A percentile compares a stretch with the other conserved stretches of the same genome.
phyloP scores from a whole-genome alignment of 106 monocot genomes.

The Platanthera zijinensis region DNA sequence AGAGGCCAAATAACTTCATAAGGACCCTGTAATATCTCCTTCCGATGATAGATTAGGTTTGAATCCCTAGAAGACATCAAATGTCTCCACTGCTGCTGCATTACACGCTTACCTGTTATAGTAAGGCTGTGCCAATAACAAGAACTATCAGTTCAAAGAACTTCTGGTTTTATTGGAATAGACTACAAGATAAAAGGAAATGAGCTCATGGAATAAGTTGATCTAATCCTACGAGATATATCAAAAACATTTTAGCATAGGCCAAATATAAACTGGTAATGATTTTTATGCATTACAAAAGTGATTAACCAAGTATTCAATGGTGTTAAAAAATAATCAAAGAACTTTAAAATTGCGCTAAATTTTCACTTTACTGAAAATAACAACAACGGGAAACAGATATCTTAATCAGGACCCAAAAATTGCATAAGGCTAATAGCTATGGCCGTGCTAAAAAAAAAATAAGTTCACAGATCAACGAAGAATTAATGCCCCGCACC shows the following conservation, averaged over 20 bases:
- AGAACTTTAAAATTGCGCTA: neutral
- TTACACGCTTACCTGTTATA: slow-evolving; percentile 31
- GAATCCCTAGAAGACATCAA: slow-evolving; percentile 4
- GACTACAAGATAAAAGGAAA: neutral
- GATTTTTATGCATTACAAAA: neutral
- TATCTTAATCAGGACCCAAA: neutral
- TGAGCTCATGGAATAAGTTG: neutral
- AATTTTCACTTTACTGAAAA: neutral
- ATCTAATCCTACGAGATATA: neutral
- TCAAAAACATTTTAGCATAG: neutral
- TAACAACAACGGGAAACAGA: neutral
- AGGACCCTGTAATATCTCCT: slow-evolving; percentile 52
- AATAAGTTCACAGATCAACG: neutral
- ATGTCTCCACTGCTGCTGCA: slow-evolving; percentile 3
- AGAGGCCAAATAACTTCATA: slow-evolving; percentile 47
- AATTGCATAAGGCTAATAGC: neutral
- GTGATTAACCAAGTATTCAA: neutral
- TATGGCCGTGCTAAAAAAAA: neutral
- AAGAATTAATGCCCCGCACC: neutral
- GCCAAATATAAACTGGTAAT: neutral
- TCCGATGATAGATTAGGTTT: slow-evolving; percentile 18
- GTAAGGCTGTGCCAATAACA: slow-evolving; percentile 26
- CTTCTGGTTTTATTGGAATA: neutral
- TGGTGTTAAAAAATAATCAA: neutral
- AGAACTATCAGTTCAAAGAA: neutral